A percentile compares a stretch with the other conserved stretches of the same genome.
Conservation (phyloP, 108 stramenopile species). For the Cyclotella cryptica region DNA sequence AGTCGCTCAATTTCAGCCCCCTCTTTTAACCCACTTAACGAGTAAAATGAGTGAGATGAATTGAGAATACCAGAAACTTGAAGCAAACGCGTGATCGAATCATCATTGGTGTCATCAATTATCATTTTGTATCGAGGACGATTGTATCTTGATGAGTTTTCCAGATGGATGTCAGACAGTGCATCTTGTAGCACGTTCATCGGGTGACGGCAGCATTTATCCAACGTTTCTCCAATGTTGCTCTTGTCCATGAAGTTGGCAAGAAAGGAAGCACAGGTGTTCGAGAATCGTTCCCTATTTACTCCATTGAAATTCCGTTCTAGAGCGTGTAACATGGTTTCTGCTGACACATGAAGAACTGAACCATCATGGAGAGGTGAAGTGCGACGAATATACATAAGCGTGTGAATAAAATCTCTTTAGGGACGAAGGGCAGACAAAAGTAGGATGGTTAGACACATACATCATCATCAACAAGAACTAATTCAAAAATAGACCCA, state of each 20-base stretch:
- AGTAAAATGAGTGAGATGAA: conserved; percentile 25
- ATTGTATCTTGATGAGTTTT: conserved; percentile 15
- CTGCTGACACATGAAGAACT: conserved; percentile 9
- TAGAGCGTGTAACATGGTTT: conserved; percentile 9
- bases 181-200: conserved; percentile 33
- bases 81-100: conserved; percentile 37
- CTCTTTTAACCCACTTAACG: conserved; percentile 27
- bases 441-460: background rate
- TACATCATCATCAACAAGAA: background rate
- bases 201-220: conserved; percentile 19
- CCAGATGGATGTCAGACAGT: conserved; percentile 18
- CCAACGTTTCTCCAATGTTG: conserved; percentile 8
- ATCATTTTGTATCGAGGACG: conserved; percentile 48
- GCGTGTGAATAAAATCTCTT: conserved; percentile 38
- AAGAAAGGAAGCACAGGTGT: conserved; percentile 25
- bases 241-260: background rate
- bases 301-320: conserved; percentile 39
- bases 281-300: conserved; percentile 17
- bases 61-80: conserved; percentile 27
- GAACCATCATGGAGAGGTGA: conserved; percentile 1
- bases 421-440: background rate
- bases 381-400: conserved; percentile 27
- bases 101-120: conserved; percentile 41
- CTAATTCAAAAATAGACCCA: background rate
- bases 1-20: conserved; percentile 31